Percentiles rank a stretch among this genome's conserved stretches.
Conservation (phyloP, 2,329 filamentous ascomycete genomes). For the Fusarium avenaceum region DNA sequence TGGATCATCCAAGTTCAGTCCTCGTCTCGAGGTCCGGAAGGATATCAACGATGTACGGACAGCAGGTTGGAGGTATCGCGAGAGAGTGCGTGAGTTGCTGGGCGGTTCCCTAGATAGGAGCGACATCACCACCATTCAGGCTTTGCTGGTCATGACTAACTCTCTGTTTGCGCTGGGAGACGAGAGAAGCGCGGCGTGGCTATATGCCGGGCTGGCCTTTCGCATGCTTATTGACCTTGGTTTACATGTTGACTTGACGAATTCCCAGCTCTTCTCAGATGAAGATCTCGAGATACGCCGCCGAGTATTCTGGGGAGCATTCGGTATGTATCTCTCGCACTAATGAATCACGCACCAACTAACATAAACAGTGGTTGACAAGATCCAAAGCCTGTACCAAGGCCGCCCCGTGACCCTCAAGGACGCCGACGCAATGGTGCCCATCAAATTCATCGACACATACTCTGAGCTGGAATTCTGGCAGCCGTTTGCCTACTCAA, state of each 20-base stretch:
- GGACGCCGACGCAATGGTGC: conserved; percentile 61
- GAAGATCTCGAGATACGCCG: conserved; percentile 41
- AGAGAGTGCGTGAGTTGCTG: conserved; percentile 62
- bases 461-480: conserved; percentile 68
- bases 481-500: conserved; percentile 56
- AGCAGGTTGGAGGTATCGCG: conserved; percentile 62
- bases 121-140: conserved; percentile 67
- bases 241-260: conserved; percentile 53
- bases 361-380: conserved; percentile 54
- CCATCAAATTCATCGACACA: conserved; percentile 62
- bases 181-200: conserved; percentile 67
- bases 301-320: conserved; percentile 45
- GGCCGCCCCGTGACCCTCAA: conserved; percentile 64
- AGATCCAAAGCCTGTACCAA: conserved; percentile 68
- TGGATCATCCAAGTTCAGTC: conserved; percentile 59
- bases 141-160: conserved; percentile 64
- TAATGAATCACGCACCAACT: fast-evolving
- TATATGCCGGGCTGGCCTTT: conserved; percentile 64
- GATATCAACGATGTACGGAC: conserved; percentile 61
- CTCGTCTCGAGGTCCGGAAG: conserved; percentile 59
- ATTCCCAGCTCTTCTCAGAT: conserved; percentile 11
- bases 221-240: conserved; percentile 60
- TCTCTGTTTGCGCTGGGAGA: conserved; percentile 65
- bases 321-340: not conserved
- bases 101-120: conserved; percentile 61